phyloP scores from a whole-genome alignment of 2,329 filamentous ascomycete species.

The Stemphylium beticola region DNA sequence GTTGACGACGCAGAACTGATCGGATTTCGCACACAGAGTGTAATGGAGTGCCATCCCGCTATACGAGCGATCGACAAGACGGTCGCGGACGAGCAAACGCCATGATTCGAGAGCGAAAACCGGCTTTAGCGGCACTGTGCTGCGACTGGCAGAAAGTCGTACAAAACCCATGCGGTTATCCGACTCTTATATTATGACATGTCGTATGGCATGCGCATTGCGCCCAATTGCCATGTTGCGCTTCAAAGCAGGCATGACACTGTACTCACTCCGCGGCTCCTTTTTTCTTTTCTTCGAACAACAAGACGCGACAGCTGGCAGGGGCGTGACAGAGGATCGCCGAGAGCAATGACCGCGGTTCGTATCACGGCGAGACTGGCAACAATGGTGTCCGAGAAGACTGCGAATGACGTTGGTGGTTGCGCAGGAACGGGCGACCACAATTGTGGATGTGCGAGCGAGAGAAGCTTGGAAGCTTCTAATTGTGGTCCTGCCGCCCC shows the following conservation, averaged over 20 bases:
- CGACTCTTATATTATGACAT: constrained; percentile 11
- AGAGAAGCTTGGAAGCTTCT: neutral
- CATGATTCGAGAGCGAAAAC: constrained; percentile 10
- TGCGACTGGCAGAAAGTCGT: constrained; percentile 2
- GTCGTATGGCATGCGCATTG: neutral
- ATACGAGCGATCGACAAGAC: constrained; percentile 10
- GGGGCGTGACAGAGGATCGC: neutral
- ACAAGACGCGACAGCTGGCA: neutral
- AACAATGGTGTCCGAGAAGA: neutral
- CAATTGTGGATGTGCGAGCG: neutral
- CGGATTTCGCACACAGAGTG: neutral
- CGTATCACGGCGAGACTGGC: neutral
- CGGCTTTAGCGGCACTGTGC: constrained; percentile 10
- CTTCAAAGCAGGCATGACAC: neutral
- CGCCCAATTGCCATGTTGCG: neutral
- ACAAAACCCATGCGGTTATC: constrained; percentile 17
- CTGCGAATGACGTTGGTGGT: neutral
- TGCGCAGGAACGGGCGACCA: neutral
- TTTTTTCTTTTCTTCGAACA: neutral
- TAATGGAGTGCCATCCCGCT: neutral
- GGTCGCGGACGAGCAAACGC: neutral
- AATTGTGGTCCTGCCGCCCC: neutral
- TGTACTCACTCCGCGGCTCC: constrained; percentile 5
- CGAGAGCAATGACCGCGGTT: neutral
- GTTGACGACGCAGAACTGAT: neutral